Evolutionary conservation across 805 yeast species (phyloP), one percentile per base, ranked within the genome.

Genomic region (Wickerhamomyces bovis): DNA sequence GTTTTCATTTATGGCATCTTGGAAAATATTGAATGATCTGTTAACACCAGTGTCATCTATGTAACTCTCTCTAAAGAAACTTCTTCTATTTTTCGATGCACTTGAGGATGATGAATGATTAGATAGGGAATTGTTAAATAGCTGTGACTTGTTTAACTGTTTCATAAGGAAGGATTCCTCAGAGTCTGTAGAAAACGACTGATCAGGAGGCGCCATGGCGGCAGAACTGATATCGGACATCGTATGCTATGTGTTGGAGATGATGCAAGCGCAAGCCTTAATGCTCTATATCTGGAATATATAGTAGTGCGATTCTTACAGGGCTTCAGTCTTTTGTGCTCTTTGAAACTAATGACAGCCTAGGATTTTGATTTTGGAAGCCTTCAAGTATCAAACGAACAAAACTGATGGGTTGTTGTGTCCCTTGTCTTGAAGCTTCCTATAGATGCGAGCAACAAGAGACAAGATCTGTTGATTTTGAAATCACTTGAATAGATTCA

Each of bases 91-190:
- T 10, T 43, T 43, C 5, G 53, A 44, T 2, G 51, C 45, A 23
- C 40, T 43, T 6, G 52, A 47, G 1, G 47, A 42, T 8, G 47
- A 31, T 21, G 49, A 9, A n/a, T 41, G 39, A 22, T 28, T 38
- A 8, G 49, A 42, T 16, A 11, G 38, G 3, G 55, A 51, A 22
- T 44, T 50, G 42, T 58, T 57, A 48, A 58, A 56, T 11, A 56
- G 43, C 16, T 53, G 56, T 2, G 63, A 57, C 33, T 47, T 54
- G 51, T 60, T 60, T 6, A 60, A 25, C 46, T 60, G 62, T 30
- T 50, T 54, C 46, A 60, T 50, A 13, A 60, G 46, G 42, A 60
- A 60, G 3, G 64, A 60, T 42, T 60, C 64, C 33, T 60, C 64
- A 23, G 64, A 57, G 38, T 58, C 62, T 12, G 64, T 57, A 3